Base-by-base conservation (phyloP, 805 yeast species). In the Spathaspora sp. region DNA sequence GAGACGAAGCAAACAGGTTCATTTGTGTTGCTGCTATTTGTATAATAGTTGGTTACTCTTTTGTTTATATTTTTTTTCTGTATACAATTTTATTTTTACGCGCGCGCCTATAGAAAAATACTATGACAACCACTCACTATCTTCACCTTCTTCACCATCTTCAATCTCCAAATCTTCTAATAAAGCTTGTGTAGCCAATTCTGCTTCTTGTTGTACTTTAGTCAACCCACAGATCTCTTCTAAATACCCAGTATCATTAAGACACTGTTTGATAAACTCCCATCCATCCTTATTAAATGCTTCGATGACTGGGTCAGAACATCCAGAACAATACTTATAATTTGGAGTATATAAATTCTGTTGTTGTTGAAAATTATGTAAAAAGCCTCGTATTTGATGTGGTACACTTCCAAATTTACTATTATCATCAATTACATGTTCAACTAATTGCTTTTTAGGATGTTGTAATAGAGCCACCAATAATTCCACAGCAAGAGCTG, bases 301-400 rank as follows among this genome's bases (percentile, higher is more conserved):
- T 2, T 74, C 67, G 0, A 88, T 58, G 1, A 94, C 85, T 0
- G 72, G 58, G 0, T 68, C 56, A 1, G 96, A 88, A 60, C 99
- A 94, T 0, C 92, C 99, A 0, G 97, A 86, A 66, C 99, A 94
- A 59, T 81, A 75, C 39, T 77, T 72, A 68, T 87, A 96, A 29
- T 84, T 83, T 1, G 89, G 89, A 0, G 96, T 86, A 53, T 76
- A 73, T 19, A 92, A 72, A 57, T 83, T 86, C 52, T 86, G 63
- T 14, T 82, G 83, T 45, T 79, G 79, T 10, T 42, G 10, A 59
- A 85, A 89, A 47, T 76, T 77, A 58, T 80, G 82, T 32, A 96
- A 68, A 62, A 86, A 93, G 0, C 98, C 99, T 53, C 99, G 76
- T 19, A 94, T 73, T 65, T 96, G 99, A 66, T 93, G 99, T 0